Percentiles rank a stretch among this genome's conserved stretches.
These are phyloP conservation scores for Agaricales sp. DNA, from an alignment of 1,284 basidiomycete species.

Conservation along the genomic window DNA sequence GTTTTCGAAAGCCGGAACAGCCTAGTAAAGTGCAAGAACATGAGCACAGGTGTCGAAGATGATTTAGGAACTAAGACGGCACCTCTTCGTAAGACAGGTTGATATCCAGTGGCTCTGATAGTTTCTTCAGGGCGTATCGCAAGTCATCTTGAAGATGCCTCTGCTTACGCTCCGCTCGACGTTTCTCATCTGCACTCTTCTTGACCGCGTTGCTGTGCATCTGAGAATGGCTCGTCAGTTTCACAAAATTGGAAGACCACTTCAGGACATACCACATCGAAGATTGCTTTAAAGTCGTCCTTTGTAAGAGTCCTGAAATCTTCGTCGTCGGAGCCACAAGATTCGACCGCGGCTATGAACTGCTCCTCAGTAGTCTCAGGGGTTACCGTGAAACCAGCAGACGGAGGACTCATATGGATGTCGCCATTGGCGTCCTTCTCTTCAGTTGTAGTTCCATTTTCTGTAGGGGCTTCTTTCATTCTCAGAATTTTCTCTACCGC, in stretches of 20 bases:
- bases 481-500: constrained; percentile 52
- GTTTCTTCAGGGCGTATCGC: constrained; percentile 89
- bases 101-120: constrained; percentile 71
- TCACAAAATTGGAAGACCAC: constrained; percentile 3
- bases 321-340: constrained; percentile 29
- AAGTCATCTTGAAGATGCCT: constrained; percentile 91
- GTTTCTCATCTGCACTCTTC: constrained; percentile 71
- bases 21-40: constrained; percentile 27
- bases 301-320: constrained; percentile 34
- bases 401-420: constrained; percentile 19
- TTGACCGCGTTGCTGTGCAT: constrained; percentile 62
- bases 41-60: constrained; percentile 1
- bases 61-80: constrained; percentile 14
- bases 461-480: constrained; percentile 30
- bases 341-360: constrained; percentile 47
- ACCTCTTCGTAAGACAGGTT: constrained; percentile 72
- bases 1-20: constrained; percentile 65
- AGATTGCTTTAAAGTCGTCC: constrained; percentile 53
- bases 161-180: constrained; percentile 72
- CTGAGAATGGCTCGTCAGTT: constrained; percentile 29
- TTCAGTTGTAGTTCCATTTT: constrained; percentile 20
- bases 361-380: constrained; percentile 52
- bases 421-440: constrained; percentile 23
- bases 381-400: constrained; percentile 35
- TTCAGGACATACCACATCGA: constrained; percentile 45